Evolutionary conservation across 805 yeast species (phyloP), one percentile per base, ranked within the genome.

Genomic region (Monosporozyma servazzii): DNA sequence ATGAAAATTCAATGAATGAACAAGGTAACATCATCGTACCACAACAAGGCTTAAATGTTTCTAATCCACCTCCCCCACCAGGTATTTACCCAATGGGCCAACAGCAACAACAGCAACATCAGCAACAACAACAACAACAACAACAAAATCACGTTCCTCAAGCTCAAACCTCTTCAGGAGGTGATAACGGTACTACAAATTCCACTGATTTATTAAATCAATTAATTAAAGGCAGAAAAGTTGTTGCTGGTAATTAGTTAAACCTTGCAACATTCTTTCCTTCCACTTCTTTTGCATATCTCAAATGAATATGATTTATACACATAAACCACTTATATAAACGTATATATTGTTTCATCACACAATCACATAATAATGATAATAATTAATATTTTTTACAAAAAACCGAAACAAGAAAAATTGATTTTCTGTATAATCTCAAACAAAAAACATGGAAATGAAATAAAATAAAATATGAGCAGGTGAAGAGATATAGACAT

Each of bases 191-290:
- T 8, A 40, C 66, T 6, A 78, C 81, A 27, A 80, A 86, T 47
- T 84, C 90, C 53, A 82, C 88, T 41, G 96, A 88, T 63, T 75
- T 89, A 61, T 75, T 89, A 59, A 87, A 81, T 52, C 96, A 88
- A 67, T 73, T 89, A 63, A 83, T 89, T 82, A 83, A 84, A 59
- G 95, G 95, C 29, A 86, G 84, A 64, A 79, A 72, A 58, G 64
- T 70, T 45, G 61, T 68, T 48, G 71, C 73, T 20, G 59, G 63
- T 20, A 62, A 58, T 47, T 62, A 50, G 52, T 13, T 37, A 9
- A 33, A 13, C 3, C 5, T 3, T 33, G 36, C 17, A 6, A 21
- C 15, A n/a, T 44, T 29, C 20, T 39, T 6, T 6, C 39, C 11
- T 30, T 36, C 33, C 25, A n/a, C 23, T 11, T 44, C 6, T 40